phyloP scores from a whole-genome alignment of 2,329 filamentous ascomycete genomes.

The Emergomyces pasteurianus region DNA sequence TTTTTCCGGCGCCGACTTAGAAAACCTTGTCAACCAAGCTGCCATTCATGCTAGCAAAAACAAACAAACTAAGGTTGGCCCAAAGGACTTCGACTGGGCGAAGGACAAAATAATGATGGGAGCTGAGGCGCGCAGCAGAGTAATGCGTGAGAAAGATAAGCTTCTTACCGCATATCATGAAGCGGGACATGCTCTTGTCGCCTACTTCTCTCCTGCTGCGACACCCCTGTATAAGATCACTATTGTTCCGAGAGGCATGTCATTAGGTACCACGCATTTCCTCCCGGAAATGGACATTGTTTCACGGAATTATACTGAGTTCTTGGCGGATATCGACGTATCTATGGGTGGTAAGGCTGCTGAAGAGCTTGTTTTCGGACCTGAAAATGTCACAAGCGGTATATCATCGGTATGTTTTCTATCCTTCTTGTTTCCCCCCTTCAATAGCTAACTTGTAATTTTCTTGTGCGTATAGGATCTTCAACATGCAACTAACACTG shows the following conservation, averaged over 20 bases:
- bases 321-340: slow-evolving; percentile 66
- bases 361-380: slow-evolving; percentile 82
- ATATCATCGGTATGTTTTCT: slow-evolving; percentile 55
- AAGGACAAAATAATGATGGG: slow-evolving; percentile 98
- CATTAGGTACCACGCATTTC: slow-evolving; percentile 76
- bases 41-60: slow-evolving; percentile 87
- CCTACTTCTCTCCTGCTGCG: slow-evolving; percentile 65
- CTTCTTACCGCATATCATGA: slow-evolving; percentile 93
- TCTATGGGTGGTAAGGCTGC: slow-evolving; percentile 75
- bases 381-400: slow-evolving; percentile 84
- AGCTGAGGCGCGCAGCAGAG: slow-evolving; percentile 75
- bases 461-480: slow-evolving; percentile 54
- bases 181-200: slow-evolving; percentile 85
- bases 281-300: slow-evolving; percentile 90
- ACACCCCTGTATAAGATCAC: slow-evolving; percentile 91
- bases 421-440: neutral
- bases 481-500: slow-evolving; percentile 64
- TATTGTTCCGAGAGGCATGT: slow-evolving; percentile 79
- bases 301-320: slow-evolving; percentile 74
- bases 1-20: slow-evolving; percentile 87
- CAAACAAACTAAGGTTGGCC: slow-evolving; percentile 61
- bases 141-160: slow-evolving; percentile 89
- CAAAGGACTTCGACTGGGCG: slow-evolving; percentile 86
- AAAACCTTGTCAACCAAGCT: slow-evolving; percentile 94
- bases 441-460: neutral